A percentile compares a stretch with the other conserved stretches of the same genome.
Conservation (phyloP, 345 rosid genomes). For the Sisymbrium altissimum region DNA sequence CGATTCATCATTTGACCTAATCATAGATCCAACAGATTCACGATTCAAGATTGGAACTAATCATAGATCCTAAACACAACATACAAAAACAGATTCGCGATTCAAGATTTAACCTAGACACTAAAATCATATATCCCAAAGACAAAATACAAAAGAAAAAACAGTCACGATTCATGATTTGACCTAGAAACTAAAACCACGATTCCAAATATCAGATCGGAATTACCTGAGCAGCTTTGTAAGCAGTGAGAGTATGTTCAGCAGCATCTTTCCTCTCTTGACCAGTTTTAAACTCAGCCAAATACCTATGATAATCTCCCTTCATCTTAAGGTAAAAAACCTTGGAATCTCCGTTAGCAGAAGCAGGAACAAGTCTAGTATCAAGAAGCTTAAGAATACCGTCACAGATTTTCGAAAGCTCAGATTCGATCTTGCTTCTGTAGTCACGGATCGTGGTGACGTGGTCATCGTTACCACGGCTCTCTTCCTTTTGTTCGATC, state of each 20-base stretch:
- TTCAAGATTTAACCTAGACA: no score
- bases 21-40: no score
- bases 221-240: slow-evolving; percentile 88
- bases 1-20: no score
- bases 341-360: slow-evolving; percentile 74
- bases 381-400: slow-evolving; percentile 89
- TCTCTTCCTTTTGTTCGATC: slow-evolving; percentile 90
- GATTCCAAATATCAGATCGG: slow-evolving; percentile 1
- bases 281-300: slow-evolving; percentile 85
- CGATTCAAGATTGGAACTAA: no score
- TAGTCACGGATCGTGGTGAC: slow-evolving; percentile 80
- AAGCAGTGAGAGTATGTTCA: slow-evolving; percentile 81
- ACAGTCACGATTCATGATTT: neutral
- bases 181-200: slow-evolving; percentile 6
- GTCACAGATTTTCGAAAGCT: slow-evolving; percentile 75
- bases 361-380: slow-evolving; percentile 63
- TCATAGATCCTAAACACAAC: no score
- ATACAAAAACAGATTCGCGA: no score
- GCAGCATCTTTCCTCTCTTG: slow-evolving; percentile 89
- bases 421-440: slow-evolving; percentile 75
- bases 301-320: slow-evolving; percentile 85
- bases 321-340: slow-evolving; percentile 94
- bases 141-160: no score
- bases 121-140: no score
- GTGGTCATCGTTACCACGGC: slow-evolving; percentile 91